phyloP scores from a whole-genome alignment of 768 basidiomycete species.

The Lepiota venenata region DNA sequence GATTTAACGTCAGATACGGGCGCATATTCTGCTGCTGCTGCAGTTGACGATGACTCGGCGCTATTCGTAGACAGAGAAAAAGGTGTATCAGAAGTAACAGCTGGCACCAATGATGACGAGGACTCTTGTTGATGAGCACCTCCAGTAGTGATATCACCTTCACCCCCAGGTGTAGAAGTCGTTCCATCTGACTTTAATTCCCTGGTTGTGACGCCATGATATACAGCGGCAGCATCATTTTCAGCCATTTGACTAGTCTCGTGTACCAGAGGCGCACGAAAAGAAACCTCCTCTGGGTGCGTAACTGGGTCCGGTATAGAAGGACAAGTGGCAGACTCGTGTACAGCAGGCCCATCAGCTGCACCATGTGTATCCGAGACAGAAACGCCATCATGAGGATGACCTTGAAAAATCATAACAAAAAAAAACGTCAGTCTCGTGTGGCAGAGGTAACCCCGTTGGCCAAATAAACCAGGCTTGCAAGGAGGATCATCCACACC shows the following conservation, averaged over 20 bases:
- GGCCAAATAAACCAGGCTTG: conserved; percentile 34
- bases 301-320: conserved; percentile 7
- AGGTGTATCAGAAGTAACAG: conserved; percentile 4
- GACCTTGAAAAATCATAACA: conserved; percentile 40
- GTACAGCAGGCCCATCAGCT: conserved; percentile 18
- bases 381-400: conserved; percentile 38
- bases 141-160: not conserved
- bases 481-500: conserved; percentile 13
- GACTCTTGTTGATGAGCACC: not conserved
- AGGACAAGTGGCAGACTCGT: conserved; percentile 3
- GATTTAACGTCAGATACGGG: conserved; percentile 48
- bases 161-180: conserved; percentile 1
- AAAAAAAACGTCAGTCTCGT: conserved; percentile 51
- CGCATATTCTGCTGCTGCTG: conserved; percentile 35
- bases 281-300: too few species aligned
- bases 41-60: conserved; percentile 1
- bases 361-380: conserved; percentile 32
- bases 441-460: conserved; percentile 43
- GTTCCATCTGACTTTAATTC: conserved; percentile 7
- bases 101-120: not conserved
- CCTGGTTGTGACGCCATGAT: not conserved
- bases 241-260: not conserved
- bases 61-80: conserved; percentile 7
- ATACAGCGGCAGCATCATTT: conserved; percentile 4
- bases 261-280: too few species aligned